A percentile compares a stretch with the other conserved stretches of the same genome.
Conservation (phyloP, 192 early-diverging fungal genomes). For the Podochytrium sp. region DNA sequence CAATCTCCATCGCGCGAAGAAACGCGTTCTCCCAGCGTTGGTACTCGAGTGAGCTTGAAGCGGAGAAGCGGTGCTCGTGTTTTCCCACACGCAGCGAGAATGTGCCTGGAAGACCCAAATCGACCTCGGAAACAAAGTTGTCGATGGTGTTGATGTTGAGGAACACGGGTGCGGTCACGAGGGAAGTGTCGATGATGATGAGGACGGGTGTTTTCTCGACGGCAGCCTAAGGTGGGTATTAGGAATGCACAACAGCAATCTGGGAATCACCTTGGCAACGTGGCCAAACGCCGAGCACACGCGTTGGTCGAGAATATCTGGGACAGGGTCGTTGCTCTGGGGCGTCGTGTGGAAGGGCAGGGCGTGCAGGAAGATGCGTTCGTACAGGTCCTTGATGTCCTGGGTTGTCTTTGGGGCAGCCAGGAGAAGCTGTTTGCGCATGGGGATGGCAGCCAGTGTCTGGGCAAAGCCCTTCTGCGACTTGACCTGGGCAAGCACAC, state of each 20-base stretch:
- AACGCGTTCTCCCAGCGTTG: slow-evolving; percentile 30
- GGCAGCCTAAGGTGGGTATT: slow-evolving; percentile 10
- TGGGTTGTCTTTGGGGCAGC: slow-evolving; percentile 4
- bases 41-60: slow-evolving; percentile 19
- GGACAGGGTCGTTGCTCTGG: background rate
- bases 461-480: background rate
- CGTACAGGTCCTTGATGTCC: slow-evolving; percentile 19
- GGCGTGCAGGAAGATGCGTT: slow-evolving; percentile 17
- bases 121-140: slow-evolving; percentile 21
- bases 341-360: background rate
- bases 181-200: slow-evolving; percentile 12
- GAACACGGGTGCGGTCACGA: background rate
- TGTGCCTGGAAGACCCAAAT: slow-evolving; percentile 14
- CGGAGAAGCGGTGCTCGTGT: slow-evolving; percentile 13
- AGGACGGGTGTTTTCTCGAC: slow-evolving; percentile 22
- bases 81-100: slow-evolving; percentile 7
- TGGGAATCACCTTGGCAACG: background rate
- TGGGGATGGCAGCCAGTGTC: background rate
- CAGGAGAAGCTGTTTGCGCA: slow-evolving; percentile 5
- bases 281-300: slow-evolving; percentile 22
- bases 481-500: background rate
- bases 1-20: background rate
- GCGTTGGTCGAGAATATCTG: slow-evolving; percentile 1
- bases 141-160: slow-evolving; percentile 27
- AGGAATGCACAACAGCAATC: background rate